Evolutionary conservation across 352 stramenopile species (phyloP).

Genomic region (Globisporangium spiculum): DNA sequence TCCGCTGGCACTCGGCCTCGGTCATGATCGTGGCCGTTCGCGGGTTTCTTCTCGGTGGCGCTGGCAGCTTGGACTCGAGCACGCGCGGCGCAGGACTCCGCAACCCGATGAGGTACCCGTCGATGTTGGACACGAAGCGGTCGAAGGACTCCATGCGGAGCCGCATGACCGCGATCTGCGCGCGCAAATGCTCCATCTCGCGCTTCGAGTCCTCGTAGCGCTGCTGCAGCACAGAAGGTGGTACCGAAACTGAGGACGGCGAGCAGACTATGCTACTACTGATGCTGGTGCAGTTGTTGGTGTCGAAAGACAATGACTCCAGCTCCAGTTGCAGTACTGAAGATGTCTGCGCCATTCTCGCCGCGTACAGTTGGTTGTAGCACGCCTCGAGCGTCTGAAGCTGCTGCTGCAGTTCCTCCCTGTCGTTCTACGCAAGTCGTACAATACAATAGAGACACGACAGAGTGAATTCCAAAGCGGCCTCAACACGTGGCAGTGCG

Average conservation of each 20-base stretch:
- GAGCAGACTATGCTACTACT: neutral
- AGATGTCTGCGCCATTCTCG: slow-evolving; percentile 1
- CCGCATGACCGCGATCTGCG: slow-evolving; percentile 5
- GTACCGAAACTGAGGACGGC: neutral
- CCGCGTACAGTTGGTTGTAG: slow-evolving; percentile 10
- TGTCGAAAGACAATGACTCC: neutral
- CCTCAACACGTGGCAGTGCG: too few species aligned
- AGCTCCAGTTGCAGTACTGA: neutral
- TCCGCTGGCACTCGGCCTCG: slow-evolving; percentile 8
- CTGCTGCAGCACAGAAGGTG: neutral
- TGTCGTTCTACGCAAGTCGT: slow-evolving; percentile 4
- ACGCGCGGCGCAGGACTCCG: neutral
- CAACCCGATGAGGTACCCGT: slow-evolving; percentile 16
- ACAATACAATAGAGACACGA: neutral
- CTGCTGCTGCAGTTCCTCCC: slow-evolving; percentile 10
- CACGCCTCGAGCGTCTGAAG: neutral
- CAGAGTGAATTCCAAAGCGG: too few species aligned
- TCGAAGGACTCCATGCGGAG: slow-evolving; percentile 14
- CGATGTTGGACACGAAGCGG: slow-evolving; percentile 15
- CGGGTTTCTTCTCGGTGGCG: neutral
- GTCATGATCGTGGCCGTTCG: slow-evolving; percentile 1
- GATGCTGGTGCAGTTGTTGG: neutral
- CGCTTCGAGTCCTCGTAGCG: slow-evolving; percentile 6
- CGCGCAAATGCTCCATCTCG: slow-evolving; percentile 7
- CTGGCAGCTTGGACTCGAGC: neutral